Conservation (phyloP, 2,329 filamentous ascomycete genomes). For the Colletotrichum sp. region DNA sequence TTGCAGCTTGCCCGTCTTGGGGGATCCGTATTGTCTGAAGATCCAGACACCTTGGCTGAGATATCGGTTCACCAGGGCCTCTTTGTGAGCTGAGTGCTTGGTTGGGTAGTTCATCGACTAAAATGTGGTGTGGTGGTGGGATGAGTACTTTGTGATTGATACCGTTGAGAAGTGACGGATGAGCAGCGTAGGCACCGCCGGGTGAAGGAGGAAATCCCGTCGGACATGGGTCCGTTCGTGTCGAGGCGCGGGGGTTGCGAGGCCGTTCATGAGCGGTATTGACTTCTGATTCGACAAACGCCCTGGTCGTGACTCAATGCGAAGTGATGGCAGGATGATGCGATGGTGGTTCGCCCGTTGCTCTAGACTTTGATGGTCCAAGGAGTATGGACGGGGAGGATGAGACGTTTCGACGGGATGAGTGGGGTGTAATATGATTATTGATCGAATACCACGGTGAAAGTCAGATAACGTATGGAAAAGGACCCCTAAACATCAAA, state of each 20-base stretch:
- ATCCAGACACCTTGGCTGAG: background rate
- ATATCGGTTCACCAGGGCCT: background rate
- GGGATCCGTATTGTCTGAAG: background rate
- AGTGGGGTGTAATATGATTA: background rate
- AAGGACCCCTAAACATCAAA: background rate
- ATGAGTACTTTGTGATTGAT: background rate
- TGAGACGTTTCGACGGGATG: background rate
- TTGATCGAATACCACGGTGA: background rate
- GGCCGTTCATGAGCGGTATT: background rate
- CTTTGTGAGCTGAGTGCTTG: background rate
- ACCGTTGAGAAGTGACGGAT: background rate
- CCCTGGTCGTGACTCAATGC: constrained; percentile 14
- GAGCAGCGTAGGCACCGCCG: background rate
- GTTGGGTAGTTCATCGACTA: background rate
- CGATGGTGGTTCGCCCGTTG: background rate
- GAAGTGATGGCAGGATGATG: constrained; percentile 14
- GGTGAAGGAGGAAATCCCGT: background rate
- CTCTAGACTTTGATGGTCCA: background rate
- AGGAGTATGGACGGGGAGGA: background rate
- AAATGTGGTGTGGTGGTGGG: constrained; percentile 11
- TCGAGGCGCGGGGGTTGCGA: background rate
- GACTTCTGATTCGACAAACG: background rate
- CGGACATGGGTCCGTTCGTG: background rate
- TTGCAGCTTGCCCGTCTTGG: background rate
- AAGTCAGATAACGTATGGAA: background rate